These are phyloP conservation scores for Crithidia acanthocephali DNA, from an alignment of 208 protist species.

Conservation along the genomic window DNA sequence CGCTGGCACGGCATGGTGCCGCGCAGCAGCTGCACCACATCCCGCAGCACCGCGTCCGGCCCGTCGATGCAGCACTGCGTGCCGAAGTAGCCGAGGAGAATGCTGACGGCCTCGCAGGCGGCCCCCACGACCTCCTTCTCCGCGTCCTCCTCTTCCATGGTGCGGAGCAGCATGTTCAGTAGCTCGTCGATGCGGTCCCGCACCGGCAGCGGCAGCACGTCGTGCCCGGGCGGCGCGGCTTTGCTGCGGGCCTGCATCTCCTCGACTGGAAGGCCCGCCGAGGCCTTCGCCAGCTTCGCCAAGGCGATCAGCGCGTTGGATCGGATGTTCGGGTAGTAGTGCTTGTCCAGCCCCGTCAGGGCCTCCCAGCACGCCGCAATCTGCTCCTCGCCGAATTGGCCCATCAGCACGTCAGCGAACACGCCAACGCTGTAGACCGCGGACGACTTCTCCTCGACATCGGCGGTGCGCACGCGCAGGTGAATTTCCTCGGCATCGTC, in stretches of 20 bases:
- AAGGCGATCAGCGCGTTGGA: constrained; percentile 62
- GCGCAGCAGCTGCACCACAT: constrained; percentile 53
- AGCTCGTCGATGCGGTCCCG: constrained; percentile 62
- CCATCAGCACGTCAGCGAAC: constrained; percentile 67
- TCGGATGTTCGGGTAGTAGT: constrained; percentile 77
- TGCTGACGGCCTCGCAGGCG: constrained; percentile 71
- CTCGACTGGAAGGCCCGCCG: constrained; percentile 38
- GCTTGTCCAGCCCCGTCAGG: constrained; percentile 44
- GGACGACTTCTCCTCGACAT: constrained; percentile 85
- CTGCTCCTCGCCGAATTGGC: constrained; percentile 49
- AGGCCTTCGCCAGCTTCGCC: constrained; percentile 67
- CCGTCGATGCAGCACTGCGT: constrained; percentile 50
- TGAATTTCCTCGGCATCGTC: constrained; percentile 72
- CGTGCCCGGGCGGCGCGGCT: constrained; percentile 34
- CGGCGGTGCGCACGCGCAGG: constrained; percentile 74
- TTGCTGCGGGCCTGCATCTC: constrained; percentile 35
- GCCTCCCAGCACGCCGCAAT: constrained; percentile 61
- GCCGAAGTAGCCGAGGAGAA: constrained; percentile 78
- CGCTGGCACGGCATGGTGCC: constrained; percentile 61
- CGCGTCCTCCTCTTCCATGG: constrained; percentile 53
- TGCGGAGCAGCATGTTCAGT: constrained; percentile 48
- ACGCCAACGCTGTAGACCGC: constrained; percentile 85
- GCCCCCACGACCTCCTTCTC: constrained; percentile 78
- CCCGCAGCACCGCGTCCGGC: constrained; percentile 52
- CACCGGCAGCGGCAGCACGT: constrained; percentile 53